phyloP scores from a whole-genome alignment of 176 grass and related monocot genomes.

The Lolium multiflorum region DNA sequence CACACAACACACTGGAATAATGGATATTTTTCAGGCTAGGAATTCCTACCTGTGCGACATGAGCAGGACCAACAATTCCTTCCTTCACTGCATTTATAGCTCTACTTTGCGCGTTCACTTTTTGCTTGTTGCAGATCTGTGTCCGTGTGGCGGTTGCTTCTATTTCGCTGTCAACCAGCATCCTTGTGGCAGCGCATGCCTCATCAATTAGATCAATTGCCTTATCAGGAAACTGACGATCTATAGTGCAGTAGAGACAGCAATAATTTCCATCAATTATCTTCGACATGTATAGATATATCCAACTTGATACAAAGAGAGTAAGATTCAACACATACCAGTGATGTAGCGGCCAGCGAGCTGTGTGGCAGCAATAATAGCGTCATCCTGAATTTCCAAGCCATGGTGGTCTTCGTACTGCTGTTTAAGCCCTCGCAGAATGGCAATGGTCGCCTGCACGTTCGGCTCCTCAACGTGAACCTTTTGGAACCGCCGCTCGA shows the following conservation, averaged over 20 bases:
- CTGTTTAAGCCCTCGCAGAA: conserved; percentile 5
- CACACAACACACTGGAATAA: not conserved
- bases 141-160: not conserved
- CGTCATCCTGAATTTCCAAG: not conserved
- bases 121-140: not conserved
- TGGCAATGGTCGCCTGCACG: not conserved
- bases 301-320: not conserved
- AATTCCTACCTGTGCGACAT: not conserved
- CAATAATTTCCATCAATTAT: not conserved
- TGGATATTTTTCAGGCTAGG: not conserved
- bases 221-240: conserved; percentile 8
- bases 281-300: not conserved
- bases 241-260: not conserved
- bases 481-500: not conserved
- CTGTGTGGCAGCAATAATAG: not conserved
- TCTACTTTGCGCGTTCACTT: not conserved
- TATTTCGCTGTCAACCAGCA: not conserved
- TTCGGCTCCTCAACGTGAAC: not conserved
- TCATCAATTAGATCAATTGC: conserved; percentile 3
- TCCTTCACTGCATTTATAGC: not conserved
- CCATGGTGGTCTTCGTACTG: not conserved
- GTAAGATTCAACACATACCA: not conserved
- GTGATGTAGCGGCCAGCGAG: conserved; percentile 3
- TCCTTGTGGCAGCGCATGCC: not conserved
- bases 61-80: not conserved